Conservation (phyloP, 331 rosid genomes). For the Prunus yedoensis region DNA sequence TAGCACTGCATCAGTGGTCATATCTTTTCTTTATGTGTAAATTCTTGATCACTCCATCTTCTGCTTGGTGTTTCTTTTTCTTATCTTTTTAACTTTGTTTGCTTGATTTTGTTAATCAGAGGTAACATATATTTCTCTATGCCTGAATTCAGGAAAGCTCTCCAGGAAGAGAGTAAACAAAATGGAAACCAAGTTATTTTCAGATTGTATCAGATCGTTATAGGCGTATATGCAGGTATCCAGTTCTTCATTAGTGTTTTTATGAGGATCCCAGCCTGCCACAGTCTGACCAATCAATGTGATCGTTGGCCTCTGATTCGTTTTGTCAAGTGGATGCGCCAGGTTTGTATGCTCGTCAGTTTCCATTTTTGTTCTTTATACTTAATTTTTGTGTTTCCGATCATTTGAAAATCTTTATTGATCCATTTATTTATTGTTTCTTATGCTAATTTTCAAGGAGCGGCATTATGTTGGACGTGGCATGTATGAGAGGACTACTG, state of each 20-base stretch:
- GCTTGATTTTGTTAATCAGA: conserved; percentile 1
- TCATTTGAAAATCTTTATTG: conserved; percentile 23
- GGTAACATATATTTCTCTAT: conserved; percentile 27
- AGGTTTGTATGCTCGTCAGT: conserved; percentile 45
- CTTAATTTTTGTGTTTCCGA: conserved; percentile 7
- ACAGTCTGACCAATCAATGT: conserved; percentile 68
- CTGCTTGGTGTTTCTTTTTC: conserved; percentile 13
- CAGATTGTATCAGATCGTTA: conserved; percentile 60
- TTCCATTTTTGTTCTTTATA: conserved; percentile 16
- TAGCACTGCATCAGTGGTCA: conserved; percentile 61
- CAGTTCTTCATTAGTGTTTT: conserved; percentile 75
- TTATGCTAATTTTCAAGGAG: conserved; percentile 53
- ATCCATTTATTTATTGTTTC: conserved; percentile 15
- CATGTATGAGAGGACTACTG: conserved; percentile 87
- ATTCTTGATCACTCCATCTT: conserved; percentile 19
- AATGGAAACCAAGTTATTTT: conserved; percentile 47
- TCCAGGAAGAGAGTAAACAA: conserved; percentile 66
- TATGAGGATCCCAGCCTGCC: conserved; percentile 93
- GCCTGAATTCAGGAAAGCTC: conserved; percentile 70
- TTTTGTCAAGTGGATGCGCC: conserved; percentile 93
- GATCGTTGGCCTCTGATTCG: conserved; percentile 80
- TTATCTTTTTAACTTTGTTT: conserved; percentile 1
- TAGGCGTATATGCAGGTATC: conserved; percentile 87
- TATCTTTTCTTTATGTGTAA: conserved; percentile 81
- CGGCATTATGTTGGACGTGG: conserved; percentile 93